A percentile compares a stretch with the other conserved stretches of the same genome.
These are phyloP conservation scores for Boletus coccyginus DNA, from an alignment of 768 basidiomycete genomes.

Conservation along the genomic window DNA sequence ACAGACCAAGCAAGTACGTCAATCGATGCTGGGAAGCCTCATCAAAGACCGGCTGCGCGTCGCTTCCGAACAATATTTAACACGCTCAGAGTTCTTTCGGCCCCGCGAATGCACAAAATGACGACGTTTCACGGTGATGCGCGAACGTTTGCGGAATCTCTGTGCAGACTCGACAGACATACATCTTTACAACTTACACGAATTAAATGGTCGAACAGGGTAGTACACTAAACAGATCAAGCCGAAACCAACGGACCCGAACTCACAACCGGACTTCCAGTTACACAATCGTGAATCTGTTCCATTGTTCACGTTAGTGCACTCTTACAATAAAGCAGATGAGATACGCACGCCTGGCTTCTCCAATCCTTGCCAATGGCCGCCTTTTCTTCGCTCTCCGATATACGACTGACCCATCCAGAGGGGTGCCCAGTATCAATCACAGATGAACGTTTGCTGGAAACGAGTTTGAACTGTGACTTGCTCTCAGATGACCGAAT, in stretches of 20 bases:
- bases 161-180: background rate
- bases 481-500: slow-evolving; percentile 39
- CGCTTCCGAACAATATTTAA: background rate
- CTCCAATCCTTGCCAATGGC: slow-evolving; percentile 49
- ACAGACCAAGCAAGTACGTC: background rate
- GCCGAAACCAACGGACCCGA: background rate
- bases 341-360: slow-evolving; percentile 43
- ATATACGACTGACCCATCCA: slow-evolving; percentile 67
- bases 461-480: slow-evolving; percentile 81
- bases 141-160: background rate
- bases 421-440: slow-evolving; percentile 62
- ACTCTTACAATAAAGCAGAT: background rate
- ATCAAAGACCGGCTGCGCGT: background rate
- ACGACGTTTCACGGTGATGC: background rate
- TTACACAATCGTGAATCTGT: slow-evolving; percentile 17
- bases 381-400: slow-evolving; percentile 41
- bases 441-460: slow-evolving; percentile 66
- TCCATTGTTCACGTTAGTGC: background rate
- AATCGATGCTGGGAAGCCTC: background rate
- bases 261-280: background rate
- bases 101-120: background rate
- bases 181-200: background rate
- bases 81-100: background rate
- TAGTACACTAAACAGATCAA: background rate
- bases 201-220: background rate